Conservation (phyloP, 768 basidiomycete genomes). For the Kwoniella sp. region DNA sequence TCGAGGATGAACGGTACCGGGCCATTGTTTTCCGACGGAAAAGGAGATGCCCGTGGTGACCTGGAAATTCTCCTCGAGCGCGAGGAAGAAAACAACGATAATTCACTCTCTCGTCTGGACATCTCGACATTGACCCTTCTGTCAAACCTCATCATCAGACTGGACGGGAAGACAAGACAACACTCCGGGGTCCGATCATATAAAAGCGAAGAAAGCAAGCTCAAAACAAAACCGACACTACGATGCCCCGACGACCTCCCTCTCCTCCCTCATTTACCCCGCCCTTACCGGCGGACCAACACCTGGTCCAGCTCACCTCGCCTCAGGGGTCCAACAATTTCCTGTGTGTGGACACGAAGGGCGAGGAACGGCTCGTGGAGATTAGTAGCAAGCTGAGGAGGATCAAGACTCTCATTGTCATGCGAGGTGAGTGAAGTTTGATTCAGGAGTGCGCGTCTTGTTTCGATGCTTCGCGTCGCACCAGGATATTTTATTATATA, state of each 20-base stretch:
- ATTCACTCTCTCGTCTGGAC: too few relatives aligned
- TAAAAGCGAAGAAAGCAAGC: too few relatives aligned
- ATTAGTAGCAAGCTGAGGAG: slow-evolving; percentile 26
- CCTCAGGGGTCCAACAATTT: slow-evolving; percentile 43
- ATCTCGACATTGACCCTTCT: too few relatives aligned
- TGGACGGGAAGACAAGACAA: not conserved
- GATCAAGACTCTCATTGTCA: slow-evolving; percentile 27
- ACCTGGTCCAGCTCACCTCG: slow-evolving; percentile 31
- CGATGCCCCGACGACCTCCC: slow-evolving; percentile 17
- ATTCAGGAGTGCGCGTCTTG: too few relatives aligned
- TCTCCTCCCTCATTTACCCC: slow-evolving; percentile 19
- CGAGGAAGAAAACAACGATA: too few relatives aligned
- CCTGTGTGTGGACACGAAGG: slow-evolving; percentile 28
- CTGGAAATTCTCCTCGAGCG: too few relatives aligned
- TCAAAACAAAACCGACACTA: not conserved
- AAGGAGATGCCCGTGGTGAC: too few relatives aligned
- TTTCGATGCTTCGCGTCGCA: too few relatives aligned
- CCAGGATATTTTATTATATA: not conserved
- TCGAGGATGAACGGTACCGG: too few relatives aligned
- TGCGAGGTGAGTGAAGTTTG: slow-evolving; percentile 24
- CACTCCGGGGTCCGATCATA: not conserved
- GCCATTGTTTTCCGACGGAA: too few relatives aligned
- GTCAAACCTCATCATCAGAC: too few relatives aligned
- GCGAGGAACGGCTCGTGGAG: slow-evolving; percentile 38
- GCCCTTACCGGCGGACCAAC: slow-evolving; percentile 33